Conservation (phyloP, 2,329 filamentous ascomycete species). For the Huntiella moniliformis region DNA sequence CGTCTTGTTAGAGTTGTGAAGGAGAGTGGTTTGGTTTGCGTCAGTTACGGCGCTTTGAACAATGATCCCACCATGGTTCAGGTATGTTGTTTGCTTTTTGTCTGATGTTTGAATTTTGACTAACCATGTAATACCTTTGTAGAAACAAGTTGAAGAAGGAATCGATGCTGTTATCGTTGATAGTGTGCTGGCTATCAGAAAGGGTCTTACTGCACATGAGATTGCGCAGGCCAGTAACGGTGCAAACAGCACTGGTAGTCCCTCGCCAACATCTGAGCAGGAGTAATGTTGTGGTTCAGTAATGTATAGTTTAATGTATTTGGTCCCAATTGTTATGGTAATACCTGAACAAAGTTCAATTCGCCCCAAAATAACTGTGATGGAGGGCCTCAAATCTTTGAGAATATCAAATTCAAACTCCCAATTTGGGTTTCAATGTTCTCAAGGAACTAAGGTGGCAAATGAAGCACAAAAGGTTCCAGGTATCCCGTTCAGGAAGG, state of each 20-base stretch:
- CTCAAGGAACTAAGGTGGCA: no score
- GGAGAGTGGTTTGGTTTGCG: constrained; percentile 81
- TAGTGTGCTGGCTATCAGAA: constrained; percentile 77
- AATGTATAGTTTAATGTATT: no score
- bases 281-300: no score
- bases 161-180: constrained; percentile 98
- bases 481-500: no score
- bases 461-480: no score
- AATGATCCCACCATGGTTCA: constrained; percentile 75
- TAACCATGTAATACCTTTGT: constrained; percentile 13
- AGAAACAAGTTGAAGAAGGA: constrained; percentile 82
- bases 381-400: no score
- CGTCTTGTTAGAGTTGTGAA: constrained; percentile 83
- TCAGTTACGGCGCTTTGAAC: constrained; percentile 81
- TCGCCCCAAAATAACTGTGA: no score
- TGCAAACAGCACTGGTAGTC: not conserved
- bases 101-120: not conserved
- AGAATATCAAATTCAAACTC: no score
- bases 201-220: constrained; percentile 48
- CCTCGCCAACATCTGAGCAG: not conserved
- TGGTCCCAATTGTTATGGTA: no score
- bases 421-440: no score
- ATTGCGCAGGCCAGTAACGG: constrained; percentile 5
- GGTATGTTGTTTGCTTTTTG: constrained; percentile 32
- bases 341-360: no score